These are phyloP conservation scores for Trametes cubensis DNA, from an alignment of 768 basidiomycete genomes.

Conservation along the genomic window DNA sequence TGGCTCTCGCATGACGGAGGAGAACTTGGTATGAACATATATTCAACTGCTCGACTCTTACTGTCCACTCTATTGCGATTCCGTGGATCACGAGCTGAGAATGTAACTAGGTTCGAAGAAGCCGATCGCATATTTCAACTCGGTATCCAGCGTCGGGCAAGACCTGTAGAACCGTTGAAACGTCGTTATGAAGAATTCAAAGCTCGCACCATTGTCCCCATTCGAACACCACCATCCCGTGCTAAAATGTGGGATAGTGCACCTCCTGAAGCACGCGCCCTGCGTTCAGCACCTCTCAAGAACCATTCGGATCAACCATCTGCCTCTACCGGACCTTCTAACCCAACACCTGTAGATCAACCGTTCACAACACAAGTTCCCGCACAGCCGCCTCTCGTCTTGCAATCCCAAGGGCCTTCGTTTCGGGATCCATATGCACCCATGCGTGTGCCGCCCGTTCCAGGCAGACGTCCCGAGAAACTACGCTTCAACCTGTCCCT, in stretches of 20 bases:
- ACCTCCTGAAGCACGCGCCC: slow-evolving; percentile 27
- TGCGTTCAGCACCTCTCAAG: slow-evolving; percentile 42
- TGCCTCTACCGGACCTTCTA: slow-evolving; percentile 33
- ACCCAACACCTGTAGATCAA: slow-evolving; percentile 12
- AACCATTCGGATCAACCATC: slow-evolving; percentile 38
- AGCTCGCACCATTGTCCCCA: slow-evolving; percentile 38
- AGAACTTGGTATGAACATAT: no score
- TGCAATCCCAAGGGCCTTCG: slow-evolving; percentile 4
- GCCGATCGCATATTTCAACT: slow-evolving; percentile 81
- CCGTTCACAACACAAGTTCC: slow-evolving; percentile 45
- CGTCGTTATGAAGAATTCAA: slow-evolving; percentile 81
- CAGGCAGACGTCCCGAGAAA: slow-evolving; percentile 74
- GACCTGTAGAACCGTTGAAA: slow-evolving; percentile 85
- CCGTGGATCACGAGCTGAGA: background rate
- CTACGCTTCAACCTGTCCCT: slow-evolving; percentile 67
- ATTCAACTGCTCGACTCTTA: no score
- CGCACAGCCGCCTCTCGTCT: slow-evolving; percentile 27
- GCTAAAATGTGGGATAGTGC: slow-evolving; percentile 28
- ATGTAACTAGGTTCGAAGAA: slow-evolving; percentile 57
- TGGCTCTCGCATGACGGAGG: no score
- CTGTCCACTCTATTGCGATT: background rate
- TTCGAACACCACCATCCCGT: slow-evolving; percentile 12
- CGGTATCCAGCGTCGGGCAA: slow-evolving; percentile 80
- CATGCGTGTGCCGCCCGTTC: slow-evolving; percentile 70
- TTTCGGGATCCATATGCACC: slow-evolving; percentile 58